A percentile compares a stretch with the other conserved stretches of the same genome.
Evolutionary conservation across 805 yeast species (phyloP).

Genomic region (Metschnikowia cubensis): DNA sequence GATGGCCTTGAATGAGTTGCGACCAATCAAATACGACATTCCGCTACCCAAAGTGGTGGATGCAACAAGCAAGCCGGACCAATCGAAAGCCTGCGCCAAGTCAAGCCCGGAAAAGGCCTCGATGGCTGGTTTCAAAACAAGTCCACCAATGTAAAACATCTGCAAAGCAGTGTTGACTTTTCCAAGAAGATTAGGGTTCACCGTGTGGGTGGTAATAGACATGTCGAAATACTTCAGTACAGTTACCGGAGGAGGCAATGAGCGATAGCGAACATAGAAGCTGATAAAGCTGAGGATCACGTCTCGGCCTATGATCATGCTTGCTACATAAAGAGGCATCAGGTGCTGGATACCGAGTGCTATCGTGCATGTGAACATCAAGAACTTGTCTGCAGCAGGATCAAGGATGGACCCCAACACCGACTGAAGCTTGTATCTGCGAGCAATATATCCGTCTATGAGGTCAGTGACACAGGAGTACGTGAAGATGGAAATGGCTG

Average conservation of each 20-base stretch:
- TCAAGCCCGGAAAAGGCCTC: conserved; percentile 20
- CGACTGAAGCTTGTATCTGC: conserved; percentile 70
- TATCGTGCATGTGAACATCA: conserved; percentile 82
- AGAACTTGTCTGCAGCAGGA: conserved; percentile 90
- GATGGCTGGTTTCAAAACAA: conserved; percentile 34
- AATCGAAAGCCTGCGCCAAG: conserved; percentile 17
- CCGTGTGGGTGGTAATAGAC: conserved; percentile 72
- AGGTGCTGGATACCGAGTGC: conserved; percentile 64
- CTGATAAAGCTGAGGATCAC: conserved; percentile 68
- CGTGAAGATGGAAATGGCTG: conserved; percentile 69
- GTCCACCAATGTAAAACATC: conserved; percentile 74
- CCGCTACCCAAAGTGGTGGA: conserved; percentile 78
- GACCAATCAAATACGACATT: conserved; percentile 66
- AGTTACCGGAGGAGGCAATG: conserved; percentile 75
- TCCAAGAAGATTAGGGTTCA: conserved; percentile 81
- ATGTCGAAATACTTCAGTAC: conserved; percentile 72
- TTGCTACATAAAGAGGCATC: conserved; percentile 65
- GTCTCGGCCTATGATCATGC: conserved; percentile 80
- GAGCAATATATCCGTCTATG: conserved; percentile 87
- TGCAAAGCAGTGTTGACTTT: conserved; percentile 89
- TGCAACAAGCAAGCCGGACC: conserved; percentile 29
- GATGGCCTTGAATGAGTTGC: conserved; percentile 54
- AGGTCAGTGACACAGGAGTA: conserved; percentile 91
- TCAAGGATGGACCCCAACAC: conserved; percentile 88
- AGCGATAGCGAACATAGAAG: conserved; percentile 61